Percentiles rank a stretch among this genome's conserved stretches.
These are phyloP conservation scores for Trypanosomatidae sp. DNA, from an alignment of 208 protist genomes.

Conservation along the genomic window DNA sequence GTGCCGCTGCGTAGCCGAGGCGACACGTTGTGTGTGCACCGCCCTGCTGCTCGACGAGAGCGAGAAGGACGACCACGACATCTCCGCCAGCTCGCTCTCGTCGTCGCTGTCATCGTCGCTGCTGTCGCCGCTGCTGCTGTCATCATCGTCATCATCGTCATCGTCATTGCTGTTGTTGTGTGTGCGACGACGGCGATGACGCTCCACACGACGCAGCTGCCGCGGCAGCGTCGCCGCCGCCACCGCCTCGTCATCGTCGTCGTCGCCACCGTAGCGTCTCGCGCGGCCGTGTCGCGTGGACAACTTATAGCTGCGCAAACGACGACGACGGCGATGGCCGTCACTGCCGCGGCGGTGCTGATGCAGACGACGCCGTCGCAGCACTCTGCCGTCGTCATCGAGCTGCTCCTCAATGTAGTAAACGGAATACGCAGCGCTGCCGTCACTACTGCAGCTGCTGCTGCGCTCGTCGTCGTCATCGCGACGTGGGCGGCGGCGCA, in stretches of 20 bases:
- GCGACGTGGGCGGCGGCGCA: too few species aligned
- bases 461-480: too few species aligned
- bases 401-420: constrained; percentile 46
- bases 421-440: too few species aligned
- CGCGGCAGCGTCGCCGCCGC: not conserved
- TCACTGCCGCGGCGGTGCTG: constrained; percentile 2
- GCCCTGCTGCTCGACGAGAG: not conserved
- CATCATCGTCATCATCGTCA: not conserved
- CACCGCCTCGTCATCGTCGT: not conserved
- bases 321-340: too few species aligned
- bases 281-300: too few species aligned
- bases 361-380: constrained; percentile 11
- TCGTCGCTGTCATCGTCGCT: not conserved
- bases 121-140: not conserved
- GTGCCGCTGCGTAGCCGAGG: too few species aligned
- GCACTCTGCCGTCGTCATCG: constrained; percentile 13
- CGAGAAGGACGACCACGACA: constrained; percentile 7
- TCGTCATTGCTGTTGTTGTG: constrained; percentile 4
- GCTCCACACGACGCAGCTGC: constrained; percentile 6
- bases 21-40: too few species aligned
- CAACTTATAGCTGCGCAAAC: too few species aligned
- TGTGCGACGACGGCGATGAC: not conserved
- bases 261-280: too few species aligned
- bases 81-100: not conserved
- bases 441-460: too few species aligned